Base-by-base conservation (phyloP, 805 yeast genomes). In the Cyberlindnera xylosilytica region DNA sequence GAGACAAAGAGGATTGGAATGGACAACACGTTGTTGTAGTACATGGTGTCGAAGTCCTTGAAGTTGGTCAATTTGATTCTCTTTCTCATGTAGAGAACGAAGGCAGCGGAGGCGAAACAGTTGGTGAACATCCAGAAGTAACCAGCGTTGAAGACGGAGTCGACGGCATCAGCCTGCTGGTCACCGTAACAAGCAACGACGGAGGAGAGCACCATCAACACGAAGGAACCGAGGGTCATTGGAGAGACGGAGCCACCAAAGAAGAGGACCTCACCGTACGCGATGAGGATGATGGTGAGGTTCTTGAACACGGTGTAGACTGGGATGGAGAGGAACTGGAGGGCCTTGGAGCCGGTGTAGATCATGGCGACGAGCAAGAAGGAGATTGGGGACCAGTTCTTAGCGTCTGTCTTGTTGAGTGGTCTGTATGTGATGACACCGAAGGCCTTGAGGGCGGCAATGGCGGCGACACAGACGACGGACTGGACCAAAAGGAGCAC, bases 271-370 rank as follows among this genome's bases (percentile, higher is more conserved):
- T 93, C 99, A 72, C 98, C 98, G 64, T 93, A 93, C 27, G 99
- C 98, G 64, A 93, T 93, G 62, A 93, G 72, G 53, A 93, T 91
- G 62, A 93, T 93, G 49, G 99, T 91, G 67, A 93, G 79, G 70
- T 93, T 93, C 77, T 93, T 93, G 83, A 93, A 93, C 57, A 93
- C 91, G 52, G 99, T 93, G 76, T 89, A 93, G 45, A 93, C 96
- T 40, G 99, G 99, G 46, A 93, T 90, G 39, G 91, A 73, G 61
- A 93, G 79, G 69, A 69, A 88, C 68, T 88, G 95, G 59, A 93
- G 74, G 42, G 98, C 97, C 74, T 90, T 93, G 44, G 97, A 87
- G 35, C 93, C 84, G 43, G 99, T 93, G 74, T 90, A 93, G 63
- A 90, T 90, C 98, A 91, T 93, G 36, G 80, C 70, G 34, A 90